Conservation (phyloP, 495 filamentous ascomycete genomes). For the Annulohypoxylon moriforme region DNA sequence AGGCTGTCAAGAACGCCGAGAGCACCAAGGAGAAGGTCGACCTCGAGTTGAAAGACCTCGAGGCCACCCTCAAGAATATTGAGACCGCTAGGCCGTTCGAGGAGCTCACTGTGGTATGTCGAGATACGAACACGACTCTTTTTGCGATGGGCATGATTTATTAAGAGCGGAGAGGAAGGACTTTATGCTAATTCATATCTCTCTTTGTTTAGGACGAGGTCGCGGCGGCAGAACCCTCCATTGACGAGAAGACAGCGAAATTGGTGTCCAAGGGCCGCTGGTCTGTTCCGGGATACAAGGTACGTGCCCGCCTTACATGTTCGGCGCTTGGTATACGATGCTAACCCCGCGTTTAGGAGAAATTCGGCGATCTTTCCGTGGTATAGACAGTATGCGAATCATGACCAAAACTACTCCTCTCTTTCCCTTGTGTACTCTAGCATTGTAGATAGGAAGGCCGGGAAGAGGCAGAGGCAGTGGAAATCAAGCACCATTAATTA, state of each 20-base stretch:
- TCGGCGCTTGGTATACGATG: background rate
- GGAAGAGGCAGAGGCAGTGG: constrained; percentile 43
- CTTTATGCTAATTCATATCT: constrained; percentile 34
- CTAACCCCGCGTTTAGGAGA: constrained; percentile 72
- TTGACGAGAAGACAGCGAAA: constrained; percentile 91
- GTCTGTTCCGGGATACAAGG: constrained; percentile 98
- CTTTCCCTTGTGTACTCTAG: constrained; percentile 69
- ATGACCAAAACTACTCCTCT: constrained; percentile 25
- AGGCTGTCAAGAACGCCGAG: constrained; percentile 96
- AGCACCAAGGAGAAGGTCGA: constrained; percentile 96
- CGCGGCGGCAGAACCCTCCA: constrained; percentile 88
- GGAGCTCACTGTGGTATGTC: constrained; percentile 94
- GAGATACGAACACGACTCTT: constrained; percentile 8
- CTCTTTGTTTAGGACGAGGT: constrained; percentile 83
- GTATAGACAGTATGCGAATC: constrained; percentile 68
- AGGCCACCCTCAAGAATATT: constrained; percentile 96
- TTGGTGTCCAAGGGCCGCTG: constrained; percentile 97
- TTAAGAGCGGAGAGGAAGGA: background rate
- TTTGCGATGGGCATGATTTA: background rate
- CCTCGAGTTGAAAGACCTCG: constrained; percentile 87
- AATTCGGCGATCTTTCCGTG: constrained; percentile 95
- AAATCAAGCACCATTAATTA: constrained; percentile 47
- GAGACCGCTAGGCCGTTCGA: constrained; percentile 96
- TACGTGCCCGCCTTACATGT: constrained; percentile 54
- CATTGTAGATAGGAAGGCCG: constrained; percentile 63